Base-by-base conservation (phyloP, 306 rosid genomes). In the Argentina anserina region DNA sequence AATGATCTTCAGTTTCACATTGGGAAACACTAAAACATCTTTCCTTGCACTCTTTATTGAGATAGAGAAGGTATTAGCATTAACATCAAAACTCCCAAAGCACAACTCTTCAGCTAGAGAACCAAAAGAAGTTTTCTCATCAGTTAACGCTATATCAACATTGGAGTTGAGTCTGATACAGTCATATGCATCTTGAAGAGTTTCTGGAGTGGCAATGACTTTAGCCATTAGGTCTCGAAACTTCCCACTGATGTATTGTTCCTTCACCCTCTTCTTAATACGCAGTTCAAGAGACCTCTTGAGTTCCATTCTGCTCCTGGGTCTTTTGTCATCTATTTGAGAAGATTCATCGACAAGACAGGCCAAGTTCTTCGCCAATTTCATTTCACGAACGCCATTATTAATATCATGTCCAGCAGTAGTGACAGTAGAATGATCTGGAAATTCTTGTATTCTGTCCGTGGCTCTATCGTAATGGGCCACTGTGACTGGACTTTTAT, bases 221-320 rank as follows among this genome's bases (percentile, higher is more conserved):
- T 80, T 87, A 68, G 25, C 77, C 84, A 90, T 72, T 26, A 93
- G 77, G 79, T 85, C 67, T 41, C 42, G 81, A 69, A 93, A 93
- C 81, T 89, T 93, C 43, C 97, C 96, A 65, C 79, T 56, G 72
- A 69, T 63, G 69, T 76, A 85, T 15, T 82, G 91, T 65, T 86
- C 88, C 80, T 93, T 93, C 71, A 89, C 97, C 70, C 87, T 82
- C 88, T 83, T 89, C 82, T 90, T 93, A 15, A 90, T 81, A 43
- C 80, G 85, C 70, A 77, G 56, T 74, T 90, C 88, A 26, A 90
- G 79, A 42, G 67, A 86, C 59, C 90, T 87, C 85, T 89, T 90
- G 34, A 89, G 84, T 76, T 89, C 92, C 88, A 86, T 87, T 40
- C 87, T 81, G 72, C 85, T 78, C 70, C 17, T 84, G 52, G 87